Evolutionary conservation across 768 basidiomycete genomes (phyloP), one percentile per base, ranked within the genome.

Genomic region (Exidia glandulosa): DNA sequence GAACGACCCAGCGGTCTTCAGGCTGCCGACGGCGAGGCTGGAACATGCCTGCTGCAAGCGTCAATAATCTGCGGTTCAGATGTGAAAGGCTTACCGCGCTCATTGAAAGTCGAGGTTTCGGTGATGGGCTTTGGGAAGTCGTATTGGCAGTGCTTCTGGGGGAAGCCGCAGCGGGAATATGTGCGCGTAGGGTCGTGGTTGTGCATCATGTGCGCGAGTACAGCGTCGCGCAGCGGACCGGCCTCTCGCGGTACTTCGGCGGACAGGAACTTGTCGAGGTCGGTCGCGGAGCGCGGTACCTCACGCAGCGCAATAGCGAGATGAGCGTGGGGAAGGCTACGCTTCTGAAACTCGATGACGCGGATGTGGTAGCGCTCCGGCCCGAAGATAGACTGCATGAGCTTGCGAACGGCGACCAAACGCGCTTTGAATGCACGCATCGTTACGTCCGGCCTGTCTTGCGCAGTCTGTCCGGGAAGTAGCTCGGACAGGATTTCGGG

Each of bases 271-370:
- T 37, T 37, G 36, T 37, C 36, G 19, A 37, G 9, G 36, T 37
- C 36, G 36, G 36, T 37, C 10, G 36, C 10, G 19, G 9, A 9
- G 36, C 19, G 36, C 19, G 36, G 36, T 10, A 37, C 36, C 10
- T 37, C 36, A 9, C 19, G 9, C 36, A 37, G 36, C 19, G 36
- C 36, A 37, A 37, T 37, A 9, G 36, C 36, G 10, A 64, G 63
- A 48, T 62, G 63, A 16, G 58, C 63, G 48, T 64, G 63, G 4
- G 62, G 63, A 12, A 64, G 59, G 29, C 63, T 59, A 2, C 54
- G 61, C 41, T 64, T 64, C 59, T 64, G 63, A 55, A 64, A 64
- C 54, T 64, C 63, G 12, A 63, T 45, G 2, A 60, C 62, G 6
- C 47, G 52, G 29, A 64, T 56, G 54, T 29, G 7, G 31, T 62